Evolutionary conservation across 2,329 filamentous ascomycete species (phyloP), one percentile per base, ranked within the genome.

Genomic region (Penicillium sp.): DNA sequence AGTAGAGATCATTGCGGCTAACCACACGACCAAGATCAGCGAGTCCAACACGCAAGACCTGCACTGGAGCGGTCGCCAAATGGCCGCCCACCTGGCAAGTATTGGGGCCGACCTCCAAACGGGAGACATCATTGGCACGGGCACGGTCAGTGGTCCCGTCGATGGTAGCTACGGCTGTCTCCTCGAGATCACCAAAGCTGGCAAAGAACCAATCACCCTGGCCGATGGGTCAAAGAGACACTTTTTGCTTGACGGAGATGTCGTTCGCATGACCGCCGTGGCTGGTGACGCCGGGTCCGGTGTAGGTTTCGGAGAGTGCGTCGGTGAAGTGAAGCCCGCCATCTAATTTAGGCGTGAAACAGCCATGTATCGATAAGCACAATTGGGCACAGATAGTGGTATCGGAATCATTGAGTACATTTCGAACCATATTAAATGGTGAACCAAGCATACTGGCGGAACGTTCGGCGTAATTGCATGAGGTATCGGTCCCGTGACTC

Each of bases 61-160:
- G 24, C 59, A 62, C 45, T 67, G 65, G 63, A 61, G 56, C 26
- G 51, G 58, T 11, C 51, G 56, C 5, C 61, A 66, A 40, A 63
- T 66, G 60, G 45, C 56, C 12, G 57, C 63, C 8, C 63, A 67
- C 56, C 54, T 65, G 24, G 54, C 63, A 12, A 59, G 58, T 35
- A 57, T 50, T 3, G 64, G 61, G 1, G 61, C 61, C 43, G 56
- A 58, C 32, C 48, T 67, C 18, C 54, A 55, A 7, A 61, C 64
- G 5, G 64, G 65, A 6, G 65, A 67, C 39, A 46, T 67, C 3
- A 32, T 68, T 39, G 63, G 59, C 0, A 67, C 66, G 1, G 64
- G 64, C 1, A 67, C 66, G 7, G 57, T 66, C 7, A 65, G 59
- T 39, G 58, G 60, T 3, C 45, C 54, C 5, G 18, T 36, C 5